Percentiles rank a stretch among this genome's conserved stretches.
These are phyloP conservation scores for Kwoniella dendrophila DNA, from an alignment of 768 basidiomycete genomes.

Conservation along the genomic window DNA sequence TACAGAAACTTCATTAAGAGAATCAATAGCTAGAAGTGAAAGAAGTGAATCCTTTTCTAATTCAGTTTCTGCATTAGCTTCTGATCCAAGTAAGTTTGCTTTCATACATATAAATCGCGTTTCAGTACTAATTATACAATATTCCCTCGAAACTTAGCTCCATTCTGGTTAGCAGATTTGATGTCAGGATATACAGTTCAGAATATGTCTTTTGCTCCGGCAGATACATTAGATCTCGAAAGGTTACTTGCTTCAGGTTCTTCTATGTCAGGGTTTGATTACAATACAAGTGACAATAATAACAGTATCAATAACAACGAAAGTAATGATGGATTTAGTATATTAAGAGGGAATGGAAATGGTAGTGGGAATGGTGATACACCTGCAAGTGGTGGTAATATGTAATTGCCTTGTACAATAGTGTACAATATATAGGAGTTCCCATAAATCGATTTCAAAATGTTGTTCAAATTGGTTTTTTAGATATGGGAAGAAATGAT, in stretches of 20 bases:
- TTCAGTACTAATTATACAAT: neutral
- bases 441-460: no score
- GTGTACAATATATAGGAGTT: no score
- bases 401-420: no score
- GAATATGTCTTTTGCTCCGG: slow-evolving; percentile 46
- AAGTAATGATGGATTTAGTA: no score
- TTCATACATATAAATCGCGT: neutral
- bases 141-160: slow-evolving; percentile 14
- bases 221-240: slow-evolving; percentile 41
- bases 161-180: slow-evolving; percentile 46
- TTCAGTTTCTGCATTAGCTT: no score
- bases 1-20: slow-evolving; percentile 44
- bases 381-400: no score
- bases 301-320: no score
- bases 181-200: slow-evolving; percentile 48
- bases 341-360: neutral
- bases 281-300: neutral
- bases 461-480: no score
- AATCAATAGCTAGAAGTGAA: slow-evolving; percentile 43
- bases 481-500: no score
- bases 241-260: slow-evolving; percentile 28
- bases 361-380: neutral
- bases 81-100: slow-evolving; percentile 32
- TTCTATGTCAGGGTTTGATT: slow-evolving; percentile 1
- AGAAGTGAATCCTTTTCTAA: slow-evolving; percentile 18